Conservation (phyloP, 2,329 filamentous ascomycete genomes). For the Claviceps africana region DNA sequence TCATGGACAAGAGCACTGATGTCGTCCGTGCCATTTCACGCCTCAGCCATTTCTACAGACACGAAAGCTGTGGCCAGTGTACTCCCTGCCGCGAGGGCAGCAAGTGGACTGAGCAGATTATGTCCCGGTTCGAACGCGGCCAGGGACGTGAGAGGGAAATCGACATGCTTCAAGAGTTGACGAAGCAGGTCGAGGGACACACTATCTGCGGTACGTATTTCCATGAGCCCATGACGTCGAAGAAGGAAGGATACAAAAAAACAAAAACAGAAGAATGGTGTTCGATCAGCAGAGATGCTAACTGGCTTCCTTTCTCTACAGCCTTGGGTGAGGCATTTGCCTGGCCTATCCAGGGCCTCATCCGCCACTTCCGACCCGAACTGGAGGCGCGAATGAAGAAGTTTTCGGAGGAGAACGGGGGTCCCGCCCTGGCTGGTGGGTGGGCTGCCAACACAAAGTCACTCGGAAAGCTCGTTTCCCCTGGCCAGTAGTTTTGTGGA, state of each 20-base stretch:
- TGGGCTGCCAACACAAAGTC: slow-evolving; percentile 64
- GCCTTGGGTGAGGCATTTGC: slow-evolving; percentile 94
- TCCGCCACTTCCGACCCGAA: slow-evolving; percentile 95
- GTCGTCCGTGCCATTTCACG: slow-evolving; percentile 88
- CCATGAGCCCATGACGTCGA: background rate
- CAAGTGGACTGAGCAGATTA: slow-evolving; percentile 99
- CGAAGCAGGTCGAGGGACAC: slow-evolving; percentile 98
- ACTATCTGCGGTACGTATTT: slow-evolving; percentile 74
- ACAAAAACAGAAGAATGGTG: background rate
- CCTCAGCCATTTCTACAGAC: slow-evolving; percentile 92
- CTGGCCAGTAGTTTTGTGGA: slow-evolving; percentile 57
- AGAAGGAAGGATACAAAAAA: background rate
- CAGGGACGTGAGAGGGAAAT: slow-evolving; percentile 83
- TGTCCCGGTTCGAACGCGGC: slow-evolving; percentile 89
- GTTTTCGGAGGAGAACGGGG: slow-evolving; percentile 59
- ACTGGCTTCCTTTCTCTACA: slow-evolving; percentile 16
- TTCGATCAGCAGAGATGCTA: background rate
- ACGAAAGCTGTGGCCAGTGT: slow-evolving; percentile 97
- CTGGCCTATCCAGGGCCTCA: slow-evolving; percentile 95
- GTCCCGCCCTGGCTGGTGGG: slow-evolving; percentile 68
- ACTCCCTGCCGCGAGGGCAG: slow-evolving; percentile 98
- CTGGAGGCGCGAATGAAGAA: slow-evolving; percentile 81
- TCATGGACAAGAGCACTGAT: slow-evolving; percentile 97
- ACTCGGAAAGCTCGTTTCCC: slow-evolving; percentile 73
- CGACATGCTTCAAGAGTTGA: slow-evolving; percentile 98